Conservation (phyloP, 805 yeast species). For the Candida insectorum region DNA sequence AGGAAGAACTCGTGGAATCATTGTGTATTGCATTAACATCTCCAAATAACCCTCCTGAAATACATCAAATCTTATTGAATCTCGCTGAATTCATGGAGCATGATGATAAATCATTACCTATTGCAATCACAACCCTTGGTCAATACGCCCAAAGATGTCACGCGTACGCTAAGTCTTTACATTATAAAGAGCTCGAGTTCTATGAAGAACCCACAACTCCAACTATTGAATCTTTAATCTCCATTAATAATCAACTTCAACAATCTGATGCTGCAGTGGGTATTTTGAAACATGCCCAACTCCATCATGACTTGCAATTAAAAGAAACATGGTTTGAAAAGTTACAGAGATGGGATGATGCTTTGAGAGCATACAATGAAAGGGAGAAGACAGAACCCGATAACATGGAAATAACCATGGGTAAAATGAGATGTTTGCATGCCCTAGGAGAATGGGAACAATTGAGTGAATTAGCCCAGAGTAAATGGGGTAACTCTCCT, state of each 20-base stretch:
- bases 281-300: constrained; percentile 88
- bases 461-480: constrained; percentile 77
- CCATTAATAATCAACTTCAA: constrained; percentile 90
- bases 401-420: constrained; percentile 87
- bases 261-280: constrained; percentile 99
- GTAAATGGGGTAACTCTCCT: constrained; percentile 76
- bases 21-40: constrained; percentile 85
- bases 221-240: constrained; percentile 86
- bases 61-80: constrained; percentile 83
- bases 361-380: constrained; percentile 81
- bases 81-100: constrained; percentile 97
- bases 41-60: constrained; percentile 92
- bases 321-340: constrained; percentile 98
- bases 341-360: constrained; percentile 97
- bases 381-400: constrained; percentile 64
- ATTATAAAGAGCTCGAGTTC: constrained; percentile 92
- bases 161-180: constrained; percentile 96
- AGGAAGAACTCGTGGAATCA: constrained; percentile 83
- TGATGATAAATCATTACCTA: constrained; percentile 90
- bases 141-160: constrained; percentile 93
- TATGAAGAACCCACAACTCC: constrained; percentile 90
- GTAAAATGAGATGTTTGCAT: constrained; percentile 96
- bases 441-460: constrained; percentile 99
- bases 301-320: constrained; percentile 83
- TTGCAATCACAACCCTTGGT: constrained; percentile 84